phyloP scores from a whole-genome alignment of 2,329 filamentous ascomycete genomes.

The Davidsoniella eucalypti region DNA sequence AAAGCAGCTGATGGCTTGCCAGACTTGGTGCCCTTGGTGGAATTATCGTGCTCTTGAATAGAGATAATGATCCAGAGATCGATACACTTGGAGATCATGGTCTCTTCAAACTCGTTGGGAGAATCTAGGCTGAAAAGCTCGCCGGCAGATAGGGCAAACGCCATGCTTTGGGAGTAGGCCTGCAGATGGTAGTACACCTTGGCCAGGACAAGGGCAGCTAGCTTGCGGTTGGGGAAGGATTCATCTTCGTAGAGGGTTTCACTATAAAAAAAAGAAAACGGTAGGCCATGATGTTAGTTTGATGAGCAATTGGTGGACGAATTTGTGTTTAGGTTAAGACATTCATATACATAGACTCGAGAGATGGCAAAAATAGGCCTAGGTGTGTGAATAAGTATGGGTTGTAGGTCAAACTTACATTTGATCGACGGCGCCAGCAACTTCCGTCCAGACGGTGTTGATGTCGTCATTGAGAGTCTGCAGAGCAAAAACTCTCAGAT shows the following conservation, averaged over 20 bases:
- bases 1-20: constrained; percentile 55
- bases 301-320: background rate
- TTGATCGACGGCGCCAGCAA: constrained; percentile 77
- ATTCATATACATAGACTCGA: background rate
- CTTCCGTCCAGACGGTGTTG: constrained; percentile 93
- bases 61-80: constrained; percentile 85
- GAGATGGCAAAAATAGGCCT: constrained; percentile 1
- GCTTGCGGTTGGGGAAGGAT: constrained; percentile 77
- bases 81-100: constrained; percentile 94
- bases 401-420: constrained; percentile 43
- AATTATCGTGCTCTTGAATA: constrained; percentile 28
- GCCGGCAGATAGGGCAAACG: constrained; percentile 85
- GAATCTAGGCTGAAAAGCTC: constrained; percentile 87
- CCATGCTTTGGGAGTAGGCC: constrained; percentile 98
- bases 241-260: constrained; percentile 97
- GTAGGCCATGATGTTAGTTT: constrained; percentile 10
- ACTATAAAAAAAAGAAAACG: constrained; percentile 30
- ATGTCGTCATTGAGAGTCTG: constrained; percentile 94
- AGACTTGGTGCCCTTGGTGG: constrained; percentile 25
- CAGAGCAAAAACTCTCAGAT: constrained; percentile 87
- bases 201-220: constrained; percentile 83
- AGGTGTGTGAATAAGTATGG: background rate
- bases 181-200: constrained; percentile 99
- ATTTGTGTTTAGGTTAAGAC: background rate
- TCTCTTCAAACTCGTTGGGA: constrained; percentile 93